Evolutionary conservation across 345 rosid genomes (phyloP).

Genomic region (Camelina laxa): DNA sequence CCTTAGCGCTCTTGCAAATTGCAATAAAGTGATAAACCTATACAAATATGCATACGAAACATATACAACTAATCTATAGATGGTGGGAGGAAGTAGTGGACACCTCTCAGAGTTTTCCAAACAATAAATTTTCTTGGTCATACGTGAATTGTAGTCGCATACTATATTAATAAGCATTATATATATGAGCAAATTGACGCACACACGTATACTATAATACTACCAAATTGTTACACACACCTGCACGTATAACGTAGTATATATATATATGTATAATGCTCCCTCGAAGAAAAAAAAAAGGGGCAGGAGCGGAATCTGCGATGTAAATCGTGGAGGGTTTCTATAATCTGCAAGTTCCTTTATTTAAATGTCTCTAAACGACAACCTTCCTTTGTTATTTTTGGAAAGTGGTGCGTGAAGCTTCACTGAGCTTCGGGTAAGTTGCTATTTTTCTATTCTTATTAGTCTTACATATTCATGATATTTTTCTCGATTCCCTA

Average conservation of each 20-base stretch:
- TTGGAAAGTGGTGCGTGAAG: conserved; percentile 44
- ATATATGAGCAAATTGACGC: conserved; percentile 19
- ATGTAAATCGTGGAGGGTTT: conserved; percentile 36
- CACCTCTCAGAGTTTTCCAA: not conserved
- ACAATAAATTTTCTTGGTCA: conserved; percentile 19
- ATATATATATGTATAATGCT: not conserved
- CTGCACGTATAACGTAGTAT: not conserved
- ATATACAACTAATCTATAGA: not conserved
- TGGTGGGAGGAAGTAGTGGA: not conserved
- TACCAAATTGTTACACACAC: conserved; percentile 19
- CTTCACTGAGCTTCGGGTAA: conserved; percentile 41
- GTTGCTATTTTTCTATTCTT: conserved; percentile 36
- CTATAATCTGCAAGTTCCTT: conserved; percentile 37
- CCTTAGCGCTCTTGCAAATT: no score
- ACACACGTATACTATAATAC: not conserved
- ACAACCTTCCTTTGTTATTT: conserved; percentile 38
- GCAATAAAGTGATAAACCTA: not conserved
- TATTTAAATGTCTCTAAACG: conserved; percentile 33
- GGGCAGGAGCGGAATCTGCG: conserved; percentile 14
- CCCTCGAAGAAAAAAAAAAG: not conserved
- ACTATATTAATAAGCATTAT: not conserved
- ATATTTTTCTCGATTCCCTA: conserved; percentile 39
- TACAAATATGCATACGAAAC: not conserved
- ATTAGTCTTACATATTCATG: not conserved
- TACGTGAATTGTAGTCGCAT: conserved; percentile 4